Conservation (phyloP, 192 early-diverging fungal genomes). For the Backusella australiensis region DNA sequence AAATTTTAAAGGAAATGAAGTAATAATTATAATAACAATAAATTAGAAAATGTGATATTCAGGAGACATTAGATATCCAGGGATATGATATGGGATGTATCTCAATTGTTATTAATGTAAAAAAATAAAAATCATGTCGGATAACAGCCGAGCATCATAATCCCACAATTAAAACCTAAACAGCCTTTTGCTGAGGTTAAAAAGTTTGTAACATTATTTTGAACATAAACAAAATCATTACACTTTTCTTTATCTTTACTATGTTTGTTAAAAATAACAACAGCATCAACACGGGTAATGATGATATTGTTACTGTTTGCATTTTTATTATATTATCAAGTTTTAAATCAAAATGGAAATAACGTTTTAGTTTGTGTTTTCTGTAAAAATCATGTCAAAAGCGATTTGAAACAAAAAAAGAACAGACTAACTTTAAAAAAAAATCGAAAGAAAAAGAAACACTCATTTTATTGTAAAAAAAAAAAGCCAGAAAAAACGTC, state of each 20-base stretch:
- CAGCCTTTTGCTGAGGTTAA: not conserved
- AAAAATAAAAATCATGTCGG: not conserved
- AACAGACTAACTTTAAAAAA: not conserved
- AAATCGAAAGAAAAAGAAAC: not conserved
- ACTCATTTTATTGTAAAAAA: not conserved
- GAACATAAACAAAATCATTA: not conserved
- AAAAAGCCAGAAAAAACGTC: not conserved
- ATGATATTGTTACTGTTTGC: not conserved
- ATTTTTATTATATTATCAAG: no score
- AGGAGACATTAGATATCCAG: conserved; percentile 7
- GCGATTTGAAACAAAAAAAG: not conserved
- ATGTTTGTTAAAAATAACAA: not conserved
- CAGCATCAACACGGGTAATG: not conserved
- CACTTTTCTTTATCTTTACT: not conserved
- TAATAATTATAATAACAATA: not conserved
- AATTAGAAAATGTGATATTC: conserved; percentile 9
- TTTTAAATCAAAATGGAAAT: not conserved
- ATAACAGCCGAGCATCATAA: not conserved
- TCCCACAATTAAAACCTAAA: not conserved
- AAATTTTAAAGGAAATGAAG: not conserved
- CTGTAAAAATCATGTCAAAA: not conserved
- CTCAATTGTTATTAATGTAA: not conserved
- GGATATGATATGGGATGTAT: not conserved
- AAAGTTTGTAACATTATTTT: not conserved
- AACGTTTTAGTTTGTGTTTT: not conserved